Percentiles rank a stretch among this genome's conserved stretches.
These are phyloP conservation scores for Craterostigma plantagineum DNA, from an alignment of 257 asterid species.

Conservation along the genomic window DNA sequence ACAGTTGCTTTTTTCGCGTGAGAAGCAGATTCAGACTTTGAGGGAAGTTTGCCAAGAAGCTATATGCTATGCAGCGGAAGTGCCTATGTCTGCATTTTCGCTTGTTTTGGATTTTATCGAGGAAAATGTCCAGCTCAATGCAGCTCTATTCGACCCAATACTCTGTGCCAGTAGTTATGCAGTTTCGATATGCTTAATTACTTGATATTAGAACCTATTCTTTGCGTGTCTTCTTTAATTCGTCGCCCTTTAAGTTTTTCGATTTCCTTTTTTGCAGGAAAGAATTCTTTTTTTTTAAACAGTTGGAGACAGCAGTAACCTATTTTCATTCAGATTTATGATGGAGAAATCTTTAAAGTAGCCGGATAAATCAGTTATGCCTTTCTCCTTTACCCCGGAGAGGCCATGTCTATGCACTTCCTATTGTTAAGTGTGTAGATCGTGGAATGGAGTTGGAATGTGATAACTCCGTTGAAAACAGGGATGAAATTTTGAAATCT, in stretches of 20 bases:
- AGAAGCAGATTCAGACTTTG: conserved; percentile 59
- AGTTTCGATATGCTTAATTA: too few species aligned
- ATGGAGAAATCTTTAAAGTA: background rate
- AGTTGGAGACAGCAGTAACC: too few species aligned
- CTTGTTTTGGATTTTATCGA: background rate
- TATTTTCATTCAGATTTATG: too few species aligned
- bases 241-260: too few species aligned
- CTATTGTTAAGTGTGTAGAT: conserved; percentile 78
- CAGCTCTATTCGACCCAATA: too few species aligned
- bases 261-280: too few species aligned
- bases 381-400: conserved; percentile 15
- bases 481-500: conserved; percentile 84
- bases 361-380: conserved; percentile 8
- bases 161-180: background rate
- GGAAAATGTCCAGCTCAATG: background rate
- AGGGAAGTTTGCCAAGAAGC: conserved; percentile 59
- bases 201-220: too few species aligned
- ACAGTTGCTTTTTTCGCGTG: conserved; percentile 33
- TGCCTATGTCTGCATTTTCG: conserved; percentile 7
- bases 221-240: too few species aligned
- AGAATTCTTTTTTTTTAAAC: too few species aligned
- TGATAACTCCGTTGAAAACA: conserved; percentile 87
- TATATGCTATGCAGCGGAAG: conserved; percentile 61
- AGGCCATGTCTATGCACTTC: conserved; percentile 79
- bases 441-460: conserved; percentile 90